Evolutionary conservation across 1,284 basidiomycete species (phyloP).

Genomic region (Coniferiporia weirii): DNA sequence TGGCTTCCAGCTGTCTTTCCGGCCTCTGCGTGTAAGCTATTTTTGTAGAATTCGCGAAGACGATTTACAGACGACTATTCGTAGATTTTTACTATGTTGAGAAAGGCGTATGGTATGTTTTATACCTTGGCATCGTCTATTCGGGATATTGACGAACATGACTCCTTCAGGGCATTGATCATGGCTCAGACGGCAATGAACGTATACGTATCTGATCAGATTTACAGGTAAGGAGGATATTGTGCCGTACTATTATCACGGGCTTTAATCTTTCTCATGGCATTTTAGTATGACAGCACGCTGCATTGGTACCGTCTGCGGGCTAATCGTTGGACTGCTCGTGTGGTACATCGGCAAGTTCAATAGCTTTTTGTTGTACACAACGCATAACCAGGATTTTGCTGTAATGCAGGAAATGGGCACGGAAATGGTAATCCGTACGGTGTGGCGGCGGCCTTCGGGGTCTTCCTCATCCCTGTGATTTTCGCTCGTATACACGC

Average conservation of each 20-base stretch:
- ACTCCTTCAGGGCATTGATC: slow-evolving; percentile 52
- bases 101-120: slow-evolving; percentile 38
- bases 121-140: not conserved
- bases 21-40: slow-evolving; percentile 38
- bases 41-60: not conserved
- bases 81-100: slow-evolving; percentile 40
- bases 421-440: slow-evolving; percentile 50
- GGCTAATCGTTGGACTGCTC: slow-evolving; percentile 45
- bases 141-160: not conserved
- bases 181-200: slow-evolving; percentile 64
- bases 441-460: slow-evolving; percentile 49
- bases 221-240: slow-evolving; percentile 39
- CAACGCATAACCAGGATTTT: slow-evolving; percentile 1
- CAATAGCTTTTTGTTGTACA: not conserved
- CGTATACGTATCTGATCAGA: slow-evolving; percentile 58
- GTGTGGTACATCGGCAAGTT: slow-evolving; percentile 50
- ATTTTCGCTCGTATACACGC: slow-evolving; percentile 50
- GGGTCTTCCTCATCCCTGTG: slow-evolving; percentile 46
- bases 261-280: not conserved
- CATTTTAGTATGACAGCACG: slow-evolving; percentile 35
- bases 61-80: not conserved
- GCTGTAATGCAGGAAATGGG: slow-evolving; percentile 39
- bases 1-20: slow-evolving; percentile 50
- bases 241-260: slow-evolving; percentile 19
- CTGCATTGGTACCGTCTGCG: slow-evolving; percentile 41